Evolutionary conservation across 768 basidiomycete species (phyloP), one percentile per base, ranked within the genome.

Genomic region (Gymnopilus junonius): DNA sequence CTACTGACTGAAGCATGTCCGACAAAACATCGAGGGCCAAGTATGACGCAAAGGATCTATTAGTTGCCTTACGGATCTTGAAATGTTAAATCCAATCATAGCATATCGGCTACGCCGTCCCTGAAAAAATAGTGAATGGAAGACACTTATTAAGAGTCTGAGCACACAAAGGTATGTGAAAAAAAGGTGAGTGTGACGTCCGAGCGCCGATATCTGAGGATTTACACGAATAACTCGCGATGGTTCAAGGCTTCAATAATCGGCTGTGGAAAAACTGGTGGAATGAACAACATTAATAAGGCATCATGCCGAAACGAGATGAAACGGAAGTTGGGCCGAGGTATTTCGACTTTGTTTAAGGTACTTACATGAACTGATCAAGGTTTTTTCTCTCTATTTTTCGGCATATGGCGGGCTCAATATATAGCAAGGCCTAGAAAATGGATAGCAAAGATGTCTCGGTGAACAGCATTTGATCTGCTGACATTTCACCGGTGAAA

Each of bases 21-120:
- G 64, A 67, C 65, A 67, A 56, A 53, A 34, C 35, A 31, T 29
- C 23, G 50, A 61, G 59, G 48, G 29, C 27, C 21, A 58, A 31
- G 40, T 21, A 67, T 69, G 68, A 67, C 64, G 64, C 62, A 65
- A 63, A 29, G 63, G 25, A 58, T 61, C 62, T 54, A 42, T 55
- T 51, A 34, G 43, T 34, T 32, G 40, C 53, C 43, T 31, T 23
- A 63, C 64, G 68, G 68, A 66, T 69, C 68, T 66, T 66, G 61
- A 61, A 55, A 40, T 27, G 40, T 14, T 14, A 25, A 37, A 23
- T 55, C 63, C 59, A 65, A 65, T 67, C 62, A 59, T 55, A 64
- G 54, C 45, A 43, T 50, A 69, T 65, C 64, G 58, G 59, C 53
- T 50, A 42, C 17, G 48, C n/a, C 53, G 45, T 34, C 64, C 62